Evolutionary conservation across 208 protist genomes (phyloP).

Genomic region (Leishmania aethiopica): DNA sequence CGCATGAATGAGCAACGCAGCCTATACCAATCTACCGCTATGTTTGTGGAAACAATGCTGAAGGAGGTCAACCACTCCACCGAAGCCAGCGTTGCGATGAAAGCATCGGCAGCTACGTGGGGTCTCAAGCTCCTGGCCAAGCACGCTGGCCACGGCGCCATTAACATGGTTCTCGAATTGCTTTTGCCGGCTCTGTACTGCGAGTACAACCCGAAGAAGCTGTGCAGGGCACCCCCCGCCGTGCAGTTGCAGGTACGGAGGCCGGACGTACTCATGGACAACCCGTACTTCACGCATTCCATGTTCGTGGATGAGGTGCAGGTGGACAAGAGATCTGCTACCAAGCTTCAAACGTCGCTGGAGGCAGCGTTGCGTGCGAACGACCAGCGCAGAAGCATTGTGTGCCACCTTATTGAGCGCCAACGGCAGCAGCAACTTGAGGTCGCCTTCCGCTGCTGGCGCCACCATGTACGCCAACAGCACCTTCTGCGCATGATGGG

Average conservation of each 20-base stretch:
- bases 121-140: slow-evolving; percentile 62
- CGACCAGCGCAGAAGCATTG: slow-evolving; percentile 44
- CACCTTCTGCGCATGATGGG: slow-evolving; percentile 43
- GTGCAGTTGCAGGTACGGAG: slow-evolving; percentile 64
- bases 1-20: slow-evolving; percentile 46
- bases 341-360: slow-evolving; percentile 38
- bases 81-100: slow-evolving; percentile 35
- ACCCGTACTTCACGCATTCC: slow-evolving; percentile 84
- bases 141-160: slow-evolving; percentile 22
- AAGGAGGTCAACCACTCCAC: slow-evolving; percentile 42
- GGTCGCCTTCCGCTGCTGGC: slow-evolving; percentile 67
- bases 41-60: slow-evolving; percentile 87
- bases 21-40: slow-evolving; percentile 61
- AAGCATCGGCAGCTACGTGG: slow-evolving; percentile 72
- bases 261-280: slow-evolving; percentile 44
- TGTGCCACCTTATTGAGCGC: slow-evolving; percentile 38
- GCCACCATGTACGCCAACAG: slow-evolving; percentile 32
- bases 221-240: slow-evolving; percentile 46
- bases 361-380: slow-evolving; percentile 48
- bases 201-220: slow-evolving; percentile 49
- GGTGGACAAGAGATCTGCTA: slow-evolving; percentile 35
- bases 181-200: slow-evolving; percentile 79
- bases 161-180: slow-evolving; percentile 49
- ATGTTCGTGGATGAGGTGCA: slow-evolving; percentile 80
- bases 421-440: slow-evolving; percentile 16